Evolutionary conservation across 441 rosid species (phyloP).

Genomic region (Raphanus hybrid): DNA sequence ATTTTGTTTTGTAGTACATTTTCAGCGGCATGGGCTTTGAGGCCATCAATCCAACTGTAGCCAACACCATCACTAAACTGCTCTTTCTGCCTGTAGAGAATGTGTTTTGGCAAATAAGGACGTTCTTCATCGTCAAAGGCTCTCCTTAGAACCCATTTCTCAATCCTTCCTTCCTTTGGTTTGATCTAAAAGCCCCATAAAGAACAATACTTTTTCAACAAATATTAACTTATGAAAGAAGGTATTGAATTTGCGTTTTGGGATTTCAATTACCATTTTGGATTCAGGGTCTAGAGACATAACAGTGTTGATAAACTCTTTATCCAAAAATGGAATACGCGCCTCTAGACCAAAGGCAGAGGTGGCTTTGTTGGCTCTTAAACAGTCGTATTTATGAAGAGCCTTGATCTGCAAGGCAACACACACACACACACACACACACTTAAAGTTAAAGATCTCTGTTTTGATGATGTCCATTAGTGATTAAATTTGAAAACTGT

Average conservation of each 20-base stretch:
- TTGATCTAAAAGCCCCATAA: slow-evolving; percentile 50
- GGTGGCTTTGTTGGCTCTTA: slow-evolving; percentile 90
- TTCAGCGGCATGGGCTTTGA: slow-evolving; percentile 75
- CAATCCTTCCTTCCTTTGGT: slow-evolving; percentile 64
- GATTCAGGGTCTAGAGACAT: slow-evolving; percentile 82
- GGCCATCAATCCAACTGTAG: slow-evolving; percentile 95
- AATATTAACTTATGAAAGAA: neutral
- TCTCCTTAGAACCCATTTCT: slow-evolving; percentile 82
- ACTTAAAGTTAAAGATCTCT: neutral
- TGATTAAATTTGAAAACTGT: too few relatives aligned
- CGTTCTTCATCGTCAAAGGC: slow-evolving; percentile 83
- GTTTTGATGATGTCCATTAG: too few relatives aligned
- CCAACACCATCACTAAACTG: slow-evolving; percentile 97
- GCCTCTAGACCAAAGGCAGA: slow-evolving; percentile 95
- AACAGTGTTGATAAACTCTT: slow-evolving; percentile 72
- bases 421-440: neutral
- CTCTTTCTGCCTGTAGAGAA: slow-evolving; percentile 88
- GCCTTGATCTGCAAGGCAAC: slow-evolving; percentile 69
- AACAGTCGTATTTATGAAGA: slow-evolving; percentile 80
- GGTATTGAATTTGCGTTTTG: neutral
- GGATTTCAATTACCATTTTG: slow-evolving; percentile 64
- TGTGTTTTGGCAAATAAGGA: slow-evolving; percentile 89
- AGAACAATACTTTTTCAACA: neutral
- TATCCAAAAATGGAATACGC: slow-evolving; percentile 86
- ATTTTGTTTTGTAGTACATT: slow-evolving; percentile 47